Conservation (phyloP, 1,139 yeast species). For the Taphrina deformans region DNA sequence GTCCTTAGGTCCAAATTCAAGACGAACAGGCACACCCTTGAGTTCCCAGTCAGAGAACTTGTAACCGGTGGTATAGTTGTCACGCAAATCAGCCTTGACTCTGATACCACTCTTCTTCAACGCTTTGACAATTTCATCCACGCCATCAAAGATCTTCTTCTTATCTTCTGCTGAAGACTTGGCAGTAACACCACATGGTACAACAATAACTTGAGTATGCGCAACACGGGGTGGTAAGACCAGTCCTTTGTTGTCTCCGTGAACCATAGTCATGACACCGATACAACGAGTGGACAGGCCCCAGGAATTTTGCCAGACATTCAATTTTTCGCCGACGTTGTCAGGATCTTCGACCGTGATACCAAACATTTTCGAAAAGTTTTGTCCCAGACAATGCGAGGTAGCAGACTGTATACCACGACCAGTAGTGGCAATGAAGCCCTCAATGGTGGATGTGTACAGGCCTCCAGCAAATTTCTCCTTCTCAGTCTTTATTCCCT, state of each 20-base stretch:
- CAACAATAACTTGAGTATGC: conserved; percentile 82
- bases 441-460: conserved; percentile 94
- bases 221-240: conserved; percentile 98
- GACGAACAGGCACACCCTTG: conserved; percentile 86
- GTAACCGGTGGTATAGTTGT: conserved; percentile 97
- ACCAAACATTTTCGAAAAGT: conserved; percentile 97
- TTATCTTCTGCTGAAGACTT: conserved; percentile 79
- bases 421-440: conserved; percentile 96
- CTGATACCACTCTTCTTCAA: conserved; percentile 62
- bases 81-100: conserved; percentile 83
- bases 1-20: conserved; percentile 97
- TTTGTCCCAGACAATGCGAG: conserved; percentile 95
- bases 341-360: conserved; percentile 93
- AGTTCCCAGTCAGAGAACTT: conserved; percentile 97
- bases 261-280: conserved; percentile 99
- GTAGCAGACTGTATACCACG: conserved; percentile 99
- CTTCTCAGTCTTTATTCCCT: conserved; percentile 93
- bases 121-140: conserved; percentile 62
- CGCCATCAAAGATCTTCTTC: conserved; percentile 66
- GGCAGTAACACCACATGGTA: conserved; percentile 92
- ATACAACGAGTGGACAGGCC: conserved; percentile 97
- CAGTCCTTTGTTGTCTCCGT: conserved; percentile 96
- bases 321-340: conserved; percentile 53
- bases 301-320: conserved; percentile 98
- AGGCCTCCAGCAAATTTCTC: conserved; percentile 98